Percentiles rank a stretch among this genome's conserved stretches.
Evolutionary conservation across 1,284 basidiomycete genomes (phyloP).

Genomic region (Schizopora paradoxa): DNA sequence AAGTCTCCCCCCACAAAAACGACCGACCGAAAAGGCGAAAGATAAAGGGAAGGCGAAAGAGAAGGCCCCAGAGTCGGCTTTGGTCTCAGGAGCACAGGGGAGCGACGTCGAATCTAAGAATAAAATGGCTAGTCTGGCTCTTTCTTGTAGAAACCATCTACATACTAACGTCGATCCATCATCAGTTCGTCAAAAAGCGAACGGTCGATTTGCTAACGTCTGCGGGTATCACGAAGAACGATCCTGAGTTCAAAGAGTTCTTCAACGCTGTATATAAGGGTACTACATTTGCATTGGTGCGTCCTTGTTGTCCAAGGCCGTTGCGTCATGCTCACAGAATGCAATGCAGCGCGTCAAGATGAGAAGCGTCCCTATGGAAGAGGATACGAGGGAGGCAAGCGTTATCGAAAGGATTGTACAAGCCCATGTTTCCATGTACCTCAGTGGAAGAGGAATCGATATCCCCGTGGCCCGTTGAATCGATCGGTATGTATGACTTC

Average conservation of each 20-base stretch:
- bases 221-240: slow-evolving; percentile 45
- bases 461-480: too few species aligned
- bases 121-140: slow-evolving; percentile 35
- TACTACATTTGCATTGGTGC: slow-evolving; percentile 49
- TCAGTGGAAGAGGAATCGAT: slow-evolving; percentile 19
- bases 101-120: slow-evolving; percentile 27
- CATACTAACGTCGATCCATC: background rate
- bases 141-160: slow-evolving; percentile 23
- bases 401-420: slow-evolving; percentile 19
- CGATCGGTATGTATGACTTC: slow-evolving; percentile 8
- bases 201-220: slow-evolving; percentile 33
- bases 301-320: slow-evolving; percentile 20
- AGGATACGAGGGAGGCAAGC: slow-evolving; percentile 9
- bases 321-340: background rate
- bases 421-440: slow-evolving; percentile 23
- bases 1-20: slow-evolving; percentile 27
- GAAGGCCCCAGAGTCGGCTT: slow-evolving; percentile 25
- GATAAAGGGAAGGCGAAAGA: slow-evolving; percentile 28
- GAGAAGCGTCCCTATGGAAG: slow-evolving; percentile 14
- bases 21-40: slow-evolving; percentile 23
- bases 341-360: slow-evolving; percentile 20
- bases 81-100: slow-evolving; percentile 27
- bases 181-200: slow-evolving; percentile 41
- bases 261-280: slow-evolving; percentile 49
- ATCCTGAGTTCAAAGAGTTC: slow-evolving; percentile 58